Percentiles rank a stretch among this genome's conserved stretches.
Conservation (phyloP, 2,329 filamentous ascomycete species). For the Rhinocladiella similis region DNA sequence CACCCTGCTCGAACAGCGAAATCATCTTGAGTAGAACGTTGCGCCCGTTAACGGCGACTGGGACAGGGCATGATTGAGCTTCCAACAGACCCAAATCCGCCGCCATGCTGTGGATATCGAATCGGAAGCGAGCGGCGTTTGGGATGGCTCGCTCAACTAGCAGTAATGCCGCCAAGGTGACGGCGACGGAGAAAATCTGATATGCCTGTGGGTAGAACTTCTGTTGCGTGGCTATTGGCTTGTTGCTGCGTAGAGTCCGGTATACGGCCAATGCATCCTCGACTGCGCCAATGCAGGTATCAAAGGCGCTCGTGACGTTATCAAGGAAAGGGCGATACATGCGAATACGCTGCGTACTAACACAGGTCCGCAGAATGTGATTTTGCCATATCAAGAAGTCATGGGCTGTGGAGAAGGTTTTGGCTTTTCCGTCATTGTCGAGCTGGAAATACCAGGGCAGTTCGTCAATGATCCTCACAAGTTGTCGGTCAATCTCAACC, state of each 20-base stretch:
- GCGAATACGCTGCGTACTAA: slow-evolving; percentile 32
- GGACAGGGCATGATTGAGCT: slow-evolving; percentile 12
- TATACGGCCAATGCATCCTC: slow-evolving; percentile 31
- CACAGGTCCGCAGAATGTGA: slow-evolving; percentile 30
- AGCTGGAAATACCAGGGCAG: slow-evolving; percentile 33
- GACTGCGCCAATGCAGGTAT: slow-evolving; percentile 28
- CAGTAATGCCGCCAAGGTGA: slow-evolving; percentile 31
- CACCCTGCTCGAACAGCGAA: slow-evolving; percentile 29
- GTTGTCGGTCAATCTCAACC: slow-evolving; percentile 27
- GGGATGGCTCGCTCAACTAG: slow-evolving; percentile 32
- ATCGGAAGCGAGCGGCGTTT: slow-evolving; percentile 23
- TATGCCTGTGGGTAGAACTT: slow-evolving; percentile 32
- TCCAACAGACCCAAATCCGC: slow-evolving; percentile 28
- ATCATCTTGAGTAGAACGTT: slow-evolving; percentile 32
- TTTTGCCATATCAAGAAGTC: slow-evolving; percentile 31
- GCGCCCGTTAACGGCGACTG: slow-evolving; percentile 28
- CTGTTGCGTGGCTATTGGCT: slow-evolving; percentile 15
- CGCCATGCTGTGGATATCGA: slow-evolving; percentile 32
- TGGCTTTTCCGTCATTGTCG: slow-evolving; percentile 13
- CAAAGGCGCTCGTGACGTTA: neutral
- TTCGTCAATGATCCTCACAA: slow-evolving; percentile 23
- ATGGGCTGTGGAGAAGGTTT: slow-evolving; percentile 18
- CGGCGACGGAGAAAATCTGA: slow-evolving; percentile 32
- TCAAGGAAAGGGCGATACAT: slow-evolving; percentile 31
- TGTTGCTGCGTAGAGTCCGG: slow-evolving; percentile 26